Evolutionary conservation across 176 grass and related monocot species (phyloP).

Genomic region (Bolboschoenus planiculmis): DNA sequence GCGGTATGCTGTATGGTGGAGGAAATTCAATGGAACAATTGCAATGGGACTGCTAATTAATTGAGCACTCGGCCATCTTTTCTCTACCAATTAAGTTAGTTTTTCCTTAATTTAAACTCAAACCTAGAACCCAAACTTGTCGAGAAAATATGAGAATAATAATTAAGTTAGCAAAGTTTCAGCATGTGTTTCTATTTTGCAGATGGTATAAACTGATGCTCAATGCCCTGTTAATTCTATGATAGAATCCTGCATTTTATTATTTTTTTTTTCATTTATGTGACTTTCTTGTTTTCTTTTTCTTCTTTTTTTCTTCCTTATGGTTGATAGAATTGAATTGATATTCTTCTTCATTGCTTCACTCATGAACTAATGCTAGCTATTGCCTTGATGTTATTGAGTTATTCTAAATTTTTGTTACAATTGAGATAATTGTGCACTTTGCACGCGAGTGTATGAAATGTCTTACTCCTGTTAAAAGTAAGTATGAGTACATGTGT

Average conservation of each 20-base stretch:
- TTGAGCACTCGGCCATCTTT: slow-evolving; percentile 18
- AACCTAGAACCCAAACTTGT: slow-evolving; percentile 16
- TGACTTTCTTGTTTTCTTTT: neutral
- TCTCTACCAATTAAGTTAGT: slow-evolving; percentile 27
- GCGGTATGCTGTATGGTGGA: slow-evolving; percentile 41
- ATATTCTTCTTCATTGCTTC: neutral
- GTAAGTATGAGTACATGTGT: neutral
- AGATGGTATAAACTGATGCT: neutral
- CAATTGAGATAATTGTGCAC: neutral
- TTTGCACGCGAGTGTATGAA: neutral
- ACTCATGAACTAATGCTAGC: neutral
- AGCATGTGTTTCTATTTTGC: neutral
- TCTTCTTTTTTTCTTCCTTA: neutral
- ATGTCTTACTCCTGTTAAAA: neutral
- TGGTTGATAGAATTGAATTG: neutral
- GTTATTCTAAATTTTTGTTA: neutral
- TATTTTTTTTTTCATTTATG: neutral
- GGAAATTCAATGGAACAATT: slow-evolving; percentile 67
- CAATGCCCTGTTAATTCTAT: neutral
- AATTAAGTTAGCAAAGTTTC: slow-evolving; percentile 1
- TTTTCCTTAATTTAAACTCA: slow-evolving; percentile 34
- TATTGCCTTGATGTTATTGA: neutral
- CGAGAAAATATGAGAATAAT: neutral
- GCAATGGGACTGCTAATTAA: slow-evolving; percentile 76
- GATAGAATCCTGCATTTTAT: neutral